Conservation (phyloP, 768 basidiomycete genomes). For the Amanita polypyramis region DNA sequence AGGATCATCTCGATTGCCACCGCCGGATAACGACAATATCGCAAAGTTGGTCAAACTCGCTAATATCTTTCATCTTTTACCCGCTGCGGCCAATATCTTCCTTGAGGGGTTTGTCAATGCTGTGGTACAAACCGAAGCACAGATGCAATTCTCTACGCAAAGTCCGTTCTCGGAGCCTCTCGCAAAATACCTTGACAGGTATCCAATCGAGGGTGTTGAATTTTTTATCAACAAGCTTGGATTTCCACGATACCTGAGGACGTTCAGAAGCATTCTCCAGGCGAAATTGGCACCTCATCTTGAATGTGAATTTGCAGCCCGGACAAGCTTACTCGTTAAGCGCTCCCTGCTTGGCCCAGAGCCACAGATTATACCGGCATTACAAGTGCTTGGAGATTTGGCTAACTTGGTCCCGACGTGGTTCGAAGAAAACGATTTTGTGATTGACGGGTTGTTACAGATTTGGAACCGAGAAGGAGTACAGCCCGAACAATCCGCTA, state of each 20-base stretch:
- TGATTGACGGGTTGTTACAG: constrained; percentile 59
- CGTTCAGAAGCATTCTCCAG: constrained; percentile 73
- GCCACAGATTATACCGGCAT: constrained; percentile 50
- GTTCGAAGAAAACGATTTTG: constrained; percentile 57
- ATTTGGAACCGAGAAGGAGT: constrained; percentile 58
- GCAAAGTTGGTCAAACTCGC: constrained; percentile 90
- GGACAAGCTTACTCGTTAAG: constrained; percentile 42
- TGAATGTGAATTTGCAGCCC: constrained; percentile 53
- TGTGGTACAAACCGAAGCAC: constrained; percentile 86
- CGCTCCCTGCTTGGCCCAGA: constrained; percentile 43
- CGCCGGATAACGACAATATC: constrained; percentile 84
- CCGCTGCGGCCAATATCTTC: constrained; percentile 88
- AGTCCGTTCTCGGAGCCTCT: constrained; percentile 93
- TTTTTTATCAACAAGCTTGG: constrained; percentile 77
- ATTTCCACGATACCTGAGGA: constrained; percentile 71
- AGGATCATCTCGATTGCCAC: constrained; percentile 67
- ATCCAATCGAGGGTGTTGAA: constrained; percentile 75
- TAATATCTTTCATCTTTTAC: constrained; percentile 95
- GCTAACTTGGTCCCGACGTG: constrained; percentile 55
- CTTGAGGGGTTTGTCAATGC: constrained; percentile 78
- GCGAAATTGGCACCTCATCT: constrained; percentile 71
- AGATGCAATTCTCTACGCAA: constrained; percentile 79
- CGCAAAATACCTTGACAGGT: constrained; percentile 85
- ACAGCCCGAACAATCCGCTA: constrained; percentile 31
- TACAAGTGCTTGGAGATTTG: constrained; percentile 73